These are phyloP conservation scores for Russula sp. DNA, from an alignment of 768 basidiomycete genomes.

Conservation along the genomic window DNA sequence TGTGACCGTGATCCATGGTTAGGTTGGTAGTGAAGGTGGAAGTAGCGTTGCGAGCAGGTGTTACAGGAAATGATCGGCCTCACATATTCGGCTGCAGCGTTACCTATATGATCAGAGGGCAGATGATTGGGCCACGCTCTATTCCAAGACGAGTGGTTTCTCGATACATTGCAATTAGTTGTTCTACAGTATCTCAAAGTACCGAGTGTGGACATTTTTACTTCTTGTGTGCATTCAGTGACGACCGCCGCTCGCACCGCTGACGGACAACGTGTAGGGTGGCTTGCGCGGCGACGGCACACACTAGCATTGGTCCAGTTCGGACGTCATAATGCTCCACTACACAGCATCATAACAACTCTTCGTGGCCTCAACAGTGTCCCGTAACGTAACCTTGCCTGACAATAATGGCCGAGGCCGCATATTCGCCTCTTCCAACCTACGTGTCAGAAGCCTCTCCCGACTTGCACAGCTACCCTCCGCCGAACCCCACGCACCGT, in stretches of 20 bases:
- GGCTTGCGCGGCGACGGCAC: not conserved
- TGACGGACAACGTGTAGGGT: not conserved
- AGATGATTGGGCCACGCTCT: not conserved
- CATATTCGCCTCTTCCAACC: conserved; percentile 6
- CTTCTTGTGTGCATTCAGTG: not conserved
- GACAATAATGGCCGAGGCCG: not conserved
- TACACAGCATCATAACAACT: not conserved
- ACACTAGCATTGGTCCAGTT: too few relatives aligned
- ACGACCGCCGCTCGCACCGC: too few relatives aligned
- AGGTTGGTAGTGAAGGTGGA: not conserved
- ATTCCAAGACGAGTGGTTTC: not conserved
- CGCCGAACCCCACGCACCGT: not conserved
- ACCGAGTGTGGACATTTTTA: not conserved
- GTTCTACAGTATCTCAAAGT: not conserved
- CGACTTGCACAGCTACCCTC: conserved; percentile 8
- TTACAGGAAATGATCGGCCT: not conserved
- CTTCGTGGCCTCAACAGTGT: too few relatives aligned
- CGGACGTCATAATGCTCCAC: too few relatives aligned
- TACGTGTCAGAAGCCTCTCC: not conserved
- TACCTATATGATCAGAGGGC: too few relatives aligned
- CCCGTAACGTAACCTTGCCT: not conserved
- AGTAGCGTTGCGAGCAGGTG: not conserved
- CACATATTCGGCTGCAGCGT: not conserved
- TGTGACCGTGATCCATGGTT: conserved; percentile 37
- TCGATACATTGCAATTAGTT: not conserved